Base-by-base conservation (phyloP, 202 grass and related monocot species). In the Panicum hallii region DNA sequence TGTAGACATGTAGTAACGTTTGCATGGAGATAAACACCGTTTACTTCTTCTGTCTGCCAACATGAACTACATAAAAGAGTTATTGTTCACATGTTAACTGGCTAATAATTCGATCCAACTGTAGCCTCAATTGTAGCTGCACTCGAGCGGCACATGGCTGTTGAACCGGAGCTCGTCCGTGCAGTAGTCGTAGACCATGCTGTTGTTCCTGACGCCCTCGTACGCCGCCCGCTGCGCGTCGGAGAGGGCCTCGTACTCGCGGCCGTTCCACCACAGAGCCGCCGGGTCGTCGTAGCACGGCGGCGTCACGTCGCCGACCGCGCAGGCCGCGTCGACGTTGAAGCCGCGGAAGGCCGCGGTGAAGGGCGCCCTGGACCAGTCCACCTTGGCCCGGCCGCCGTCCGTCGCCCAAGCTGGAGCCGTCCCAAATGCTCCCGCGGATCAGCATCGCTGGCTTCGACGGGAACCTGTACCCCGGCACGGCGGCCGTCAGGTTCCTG, bases 381-480 rank as follows among this genome's bases (percentile, higher is more conserved):
- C 82, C 19, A 88, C 77, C 75, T 85, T 93, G 28, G 40, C 76
- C 26, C 36, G 20, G 0, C 94, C 91, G 61, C 85, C 79, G 76
- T 91, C 75, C 34, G 94, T 93, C 10, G 87, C 87, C 91, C 94
- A 97, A 97, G 66, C 15, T 49, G 11, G 88, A 90, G 70, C 82
- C 94, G 82, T 97, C 81, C 94, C 91, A 97, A 8, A 97, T 6
- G 84, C 89, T 97, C 1, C 38, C 82, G 11, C 75, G 66, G 71
- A 91, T 10, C 55, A 78, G 28, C 94, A 92, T 97, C 91, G 88
- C n/a, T n/a, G n/a, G n/a, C n/a, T n/a, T n/a, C n/a, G n/a, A n/a
- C n/a, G n/a, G n/a, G n/a, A n/a, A n/a, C n/a, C n/a, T n/a, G n/a
- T n/a, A n/a, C n/a, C n/a, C n/a, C n/a, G n/a, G n/a, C n/a, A n/a